Conservation (phyloP, 495 filamentous ascomycete species). For the Penicillium alfredii region DNA sequence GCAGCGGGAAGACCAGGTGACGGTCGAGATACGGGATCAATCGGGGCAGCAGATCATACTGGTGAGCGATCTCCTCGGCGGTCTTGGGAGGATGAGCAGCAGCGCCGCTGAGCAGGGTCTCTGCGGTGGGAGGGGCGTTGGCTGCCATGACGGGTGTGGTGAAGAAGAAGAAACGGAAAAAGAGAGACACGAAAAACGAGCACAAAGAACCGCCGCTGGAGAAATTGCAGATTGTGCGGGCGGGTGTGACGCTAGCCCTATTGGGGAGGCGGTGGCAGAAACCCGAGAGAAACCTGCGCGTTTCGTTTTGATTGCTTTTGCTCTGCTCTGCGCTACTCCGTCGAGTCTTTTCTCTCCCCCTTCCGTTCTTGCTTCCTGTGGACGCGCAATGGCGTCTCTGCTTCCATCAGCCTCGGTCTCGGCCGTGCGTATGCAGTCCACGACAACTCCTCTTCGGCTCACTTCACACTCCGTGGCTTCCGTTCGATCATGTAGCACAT, state of each 20-base stretch:
- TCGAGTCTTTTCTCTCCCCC: conserved; percentile 9
- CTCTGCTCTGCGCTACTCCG: conserved; percentile 13
- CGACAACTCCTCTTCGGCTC: conserved; percentile 22
- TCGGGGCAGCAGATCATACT: conserved; percentile 82
- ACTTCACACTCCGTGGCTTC: conserved; percentile 28
- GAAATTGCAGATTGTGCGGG: conserved; percentile 39
- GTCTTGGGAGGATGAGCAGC: conserved; percentile 39
- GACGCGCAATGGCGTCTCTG: conserved; percentile 33
- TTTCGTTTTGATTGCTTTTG: no score
- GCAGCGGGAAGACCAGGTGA: conserved; percentile 88
- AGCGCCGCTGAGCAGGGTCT: conserved; percentile 50
- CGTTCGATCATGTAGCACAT: conserved; percentile 30
- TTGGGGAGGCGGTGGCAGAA: conserved; percentile 32
- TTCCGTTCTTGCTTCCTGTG: conserved; percentile 3
- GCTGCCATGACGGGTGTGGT: conserved; percentile 55
- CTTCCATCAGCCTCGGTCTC: conserved; percentile 31
- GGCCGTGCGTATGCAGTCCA: conserved; percentile 33
- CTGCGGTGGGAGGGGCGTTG: conserved; percentile 49
- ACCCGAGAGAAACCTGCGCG: conserved; percentile 26
- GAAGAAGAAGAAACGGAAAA: conserved; percentile 13
- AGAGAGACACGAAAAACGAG: conserved; percentile 8
- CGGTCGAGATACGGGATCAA: conserved; percentile 90
- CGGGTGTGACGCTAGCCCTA: conserved; percentile 35
- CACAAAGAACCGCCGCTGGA: conserved; percentile 19
- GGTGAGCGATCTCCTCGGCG: conserved; percentile 51